A percentile compares a stretch with the other conserved stretches of the same genome.
Evolutionary conservation across 345 rosid species (phyloP).

Genomic region (Clausena lansium): DNA sequence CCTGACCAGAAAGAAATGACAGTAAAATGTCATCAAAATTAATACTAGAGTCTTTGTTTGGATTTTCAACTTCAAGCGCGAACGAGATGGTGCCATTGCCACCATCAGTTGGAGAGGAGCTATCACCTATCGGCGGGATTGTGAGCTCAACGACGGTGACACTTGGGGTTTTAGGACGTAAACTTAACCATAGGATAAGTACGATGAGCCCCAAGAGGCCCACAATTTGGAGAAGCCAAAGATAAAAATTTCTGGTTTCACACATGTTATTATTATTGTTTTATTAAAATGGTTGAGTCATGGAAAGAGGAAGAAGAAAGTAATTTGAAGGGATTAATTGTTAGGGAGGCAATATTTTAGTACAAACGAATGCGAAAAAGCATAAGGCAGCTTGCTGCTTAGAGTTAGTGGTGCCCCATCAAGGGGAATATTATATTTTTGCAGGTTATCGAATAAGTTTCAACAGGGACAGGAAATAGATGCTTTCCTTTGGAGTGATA

Average conservation of each 20-base stretch:
- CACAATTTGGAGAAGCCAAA: conserved; percentile 36
- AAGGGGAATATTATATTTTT: background rate
- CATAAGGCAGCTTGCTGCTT: background rate
- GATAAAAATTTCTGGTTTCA: conserved; percentile 14
- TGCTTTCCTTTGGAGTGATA: conserved; percentile 16
- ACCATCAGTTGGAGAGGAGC: background rate
- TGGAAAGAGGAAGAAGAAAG: background rate
- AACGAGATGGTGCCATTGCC: conserved; percentile 20
- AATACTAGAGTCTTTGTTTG: conserved; percentile 38
- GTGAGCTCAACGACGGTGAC: conserved; percentile 27
- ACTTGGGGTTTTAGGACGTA: conserved; percentile 34
- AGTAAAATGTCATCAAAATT: conserved; percentile 35
- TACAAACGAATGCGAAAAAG: background rate
- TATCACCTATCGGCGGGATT: conserved; percentile 16
- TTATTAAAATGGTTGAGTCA: background rate
- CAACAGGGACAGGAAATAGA: background rate
- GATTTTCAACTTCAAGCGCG: conserved; percentile 33
- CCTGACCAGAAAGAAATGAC: conserved; percentile 27
- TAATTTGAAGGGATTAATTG: background rate
- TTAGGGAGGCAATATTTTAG: background rate
- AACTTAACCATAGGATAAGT: conserved; percentile 33
- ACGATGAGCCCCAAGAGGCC: conserved; percentile 37
- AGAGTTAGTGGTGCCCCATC: background rate
- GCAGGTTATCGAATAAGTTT: background rate
- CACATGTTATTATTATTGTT: conserved; percentile 8